Conservation (phyloP, 768 basidiomycete genomes). For the Pleurotus salmoneostramineus region DNA sequence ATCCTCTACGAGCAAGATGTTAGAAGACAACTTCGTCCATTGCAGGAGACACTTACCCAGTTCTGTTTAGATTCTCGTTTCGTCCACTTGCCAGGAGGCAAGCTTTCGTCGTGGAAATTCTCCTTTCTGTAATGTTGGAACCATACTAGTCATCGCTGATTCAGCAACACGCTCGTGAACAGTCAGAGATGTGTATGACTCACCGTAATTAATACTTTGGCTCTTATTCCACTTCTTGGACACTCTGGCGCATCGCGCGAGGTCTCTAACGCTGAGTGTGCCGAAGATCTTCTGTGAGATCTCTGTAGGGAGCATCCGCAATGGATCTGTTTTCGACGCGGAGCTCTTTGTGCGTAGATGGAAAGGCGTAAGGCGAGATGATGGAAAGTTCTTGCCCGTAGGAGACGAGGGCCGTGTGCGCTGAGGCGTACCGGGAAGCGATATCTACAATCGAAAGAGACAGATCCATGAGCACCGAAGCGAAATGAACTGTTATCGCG, state of each 20-base stretch:
- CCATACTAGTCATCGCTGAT: constrained; percentile 62
- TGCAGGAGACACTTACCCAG: constrained; percentile 51
- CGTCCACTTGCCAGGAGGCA: constrained; percentile 87
- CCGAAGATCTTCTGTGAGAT: constrained; percentile 77
- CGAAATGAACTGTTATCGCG: background rate
- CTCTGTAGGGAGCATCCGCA: constrained; percentile 75
- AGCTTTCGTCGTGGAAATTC: constrained; percentile 75
- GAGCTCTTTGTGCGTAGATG: constrained; percentile 25
- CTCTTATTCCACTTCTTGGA: constrained; percentile 86
- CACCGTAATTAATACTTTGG: constrained; percentile 89
- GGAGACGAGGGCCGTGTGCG: constrained; percentile 50
- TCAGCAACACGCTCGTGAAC: background rate
- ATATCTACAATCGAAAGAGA: constrained; percentile 41
- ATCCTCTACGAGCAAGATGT: constrained; percentile 38
- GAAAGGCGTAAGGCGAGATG: constrained; percentile 46
- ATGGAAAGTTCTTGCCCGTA: constrained; percentile 27
- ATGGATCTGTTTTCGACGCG: constrained; percentile 47
- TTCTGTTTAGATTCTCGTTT: constrained; percentile 92
- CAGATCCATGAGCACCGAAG: background rate
- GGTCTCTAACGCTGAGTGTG: constrained; percentile 53
- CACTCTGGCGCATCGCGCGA: constrained; percentile 77
- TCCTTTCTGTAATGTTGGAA: constrained; percentile 89
- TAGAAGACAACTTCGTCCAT: too few species aligned
- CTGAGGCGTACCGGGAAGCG: constrained; percentile 63
- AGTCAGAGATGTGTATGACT: constrained; percentile 13